These are phyloP conservation scores for Leccinum olivaceopallidum DNA, from an alignment of 768 basidiomycete species.

Conservation along the genomic window DNA sequence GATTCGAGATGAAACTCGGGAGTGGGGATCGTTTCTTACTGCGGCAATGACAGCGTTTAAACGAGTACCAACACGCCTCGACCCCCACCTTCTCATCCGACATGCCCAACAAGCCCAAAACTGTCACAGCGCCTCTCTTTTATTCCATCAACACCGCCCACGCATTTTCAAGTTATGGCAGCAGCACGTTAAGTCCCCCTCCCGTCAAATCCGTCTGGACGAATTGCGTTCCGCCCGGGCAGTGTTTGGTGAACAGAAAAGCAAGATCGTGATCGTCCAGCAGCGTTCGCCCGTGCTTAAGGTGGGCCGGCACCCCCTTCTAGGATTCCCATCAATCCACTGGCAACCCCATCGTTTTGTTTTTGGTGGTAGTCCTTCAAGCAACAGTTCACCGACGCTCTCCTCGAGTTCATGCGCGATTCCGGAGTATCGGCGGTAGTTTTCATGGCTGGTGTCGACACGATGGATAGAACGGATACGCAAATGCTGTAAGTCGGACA, in stretches of 20 bases:
- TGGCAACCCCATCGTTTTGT: not conserved
- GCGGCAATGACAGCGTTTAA: too few species aligned
- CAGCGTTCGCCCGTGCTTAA: conserved; percentile 80
- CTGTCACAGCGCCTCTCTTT: too few species aligned
- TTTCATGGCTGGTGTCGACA: conserved; percentile 73
- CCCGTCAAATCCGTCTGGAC: not conserved
- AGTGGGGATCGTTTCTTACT: too few species aligned
- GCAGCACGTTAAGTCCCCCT: too few species aligned
- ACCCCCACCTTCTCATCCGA: too few species aligned
- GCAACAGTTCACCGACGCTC: conserved; percentile 59
- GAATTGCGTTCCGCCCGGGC: not conserved
- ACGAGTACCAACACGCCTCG: too few species aligned
- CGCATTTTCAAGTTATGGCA: too few species aligned
- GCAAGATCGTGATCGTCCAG: conserved; percentile 63
- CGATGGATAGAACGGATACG: conserved; percentile 67
- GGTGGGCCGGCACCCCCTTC: conserved; percentile 38
- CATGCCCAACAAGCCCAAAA: too few species aligned
- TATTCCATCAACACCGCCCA: too few species aligned
- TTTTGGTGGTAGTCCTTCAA: conserved; percentile 54
- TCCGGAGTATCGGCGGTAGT: conserved; percentile 54
- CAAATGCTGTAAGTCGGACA: conserved; percentile 70
- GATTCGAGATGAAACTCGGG: too few species aligned
- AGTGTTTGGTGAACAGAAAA: conserved; percentile 65
- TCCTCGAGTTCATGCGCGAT: conserved; percentile 56
- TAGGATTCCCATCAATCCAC: not conserved